A percentile compares a stretch with the other conserved stretches of the same genome.
Conservation (phyloP, 2,329 filamentous ascomycete species). For the Colletotrichum coccodes region DNA sequence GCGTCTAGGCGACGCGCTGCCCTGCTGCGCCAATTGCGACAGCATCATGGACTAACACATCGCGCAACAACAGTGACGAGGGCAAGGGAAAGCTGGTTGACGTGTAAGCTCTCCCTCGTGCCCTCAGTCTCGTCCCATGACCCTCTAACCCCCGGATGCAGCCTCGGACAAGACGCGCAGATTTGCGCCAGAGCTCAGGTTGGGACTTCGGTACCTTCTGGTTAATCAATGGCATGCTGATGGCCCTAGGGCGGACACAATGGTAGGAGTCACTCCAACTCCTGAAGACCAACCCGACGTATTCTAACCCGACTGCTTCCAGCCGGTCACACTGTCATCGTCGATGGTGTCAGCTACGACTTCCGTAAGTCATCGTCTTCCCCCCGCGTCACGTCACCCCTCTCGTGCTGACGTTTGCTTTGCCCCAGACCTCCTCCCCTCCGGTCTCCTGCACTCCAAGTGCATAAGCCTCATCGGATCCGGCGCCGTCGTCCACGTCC, state of each 20-base stretch:
- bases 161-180: slow-evolving; percentile 37
- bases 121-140: slow-evolving; percentile 29
- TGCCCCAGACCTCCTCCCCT: slow-evolving; percentile 69
- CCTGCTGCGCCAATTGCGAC: slow-evolving; percentile 11
- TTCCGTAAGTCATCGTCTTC: slow-evolving; percentile 26
- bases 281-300: slow-evolving; percentile 14
- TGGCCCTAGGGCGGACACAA: slow-evolving; percentile 43
- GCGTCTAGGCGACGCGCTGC: not conserved
- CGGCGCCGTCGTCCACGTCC: slow-evolving; percentile 73
- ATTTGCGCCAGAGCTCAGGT: slow-evolving; percentile 34
- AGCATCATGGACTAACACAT: slow-evolving; percentile 15
- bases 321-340: slow-evolving; percentile 33
- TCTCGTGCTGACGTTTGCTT: slow-evolving; percentile 42
- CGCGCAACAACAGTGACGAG: slow-evolving; percentile 43
- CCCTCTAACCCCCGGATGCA: slow-evolving; percentile 33
- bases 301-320: slow-evolving; percentile 31
- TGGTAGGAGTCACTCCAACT: slow-evolving; percentile 38
- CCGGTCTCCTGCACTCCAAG: slow-evolving; percentile 76
- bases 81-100: slow-evolving; percentile 51
- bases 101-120: slow-evolving; percentile 38
- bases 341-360: slow-evolving; percentile 35
- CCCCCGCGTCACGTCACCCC: slow-evolving; percentile 11
- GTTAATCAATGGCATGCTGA: slow-evolving; percentile 32
- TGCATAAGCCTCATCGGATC: slow-evolving; percentile 81
- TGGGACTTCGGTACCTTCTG: slow-evolving; percentile 26